Percentiles rank a stretch among this genome's conserved stretches.
These are phyloP conservation scores for Tephrocybe rancida DNA, from an alignment of 768 basidiomycete genomes.

Conservation along the genomic window DNA sequence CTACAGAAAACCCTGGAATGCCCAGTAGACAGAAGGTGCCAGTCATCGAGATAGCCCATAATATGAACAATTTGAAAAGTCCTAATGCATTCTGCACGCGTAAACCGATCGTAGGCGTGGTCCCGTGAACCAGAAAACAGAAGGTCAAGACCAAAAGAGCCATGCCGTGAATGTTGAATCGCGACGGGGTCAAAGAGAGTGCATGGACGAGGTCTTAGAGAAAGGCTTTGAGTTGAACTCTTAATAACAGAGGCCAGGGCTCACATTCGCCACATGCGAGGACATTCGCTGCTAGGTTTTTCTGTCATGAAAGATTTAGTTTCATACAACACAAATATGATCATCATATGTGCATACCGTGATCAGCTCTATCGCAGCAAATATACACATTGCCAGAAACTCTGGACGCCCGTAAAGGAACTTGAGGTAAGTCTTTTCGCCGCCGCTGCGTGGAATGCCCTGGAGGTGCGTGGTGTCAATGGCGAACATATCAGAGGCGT, in stretches of 20 bases:
- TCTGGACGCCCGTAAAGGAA: conserved; percentile 60
- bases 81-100: conserved; percentile 66
- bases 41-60: too few species aligned
- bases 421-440: too few species aligned
- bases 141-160: too few species aligned
- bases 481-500: too few species aligned
- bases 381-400: conserved; percentile 61
- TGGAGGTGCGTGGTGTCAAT: background rate
- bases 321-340: background rate
- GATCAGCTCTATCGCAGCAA: conserved; percentile 56
- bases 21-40: conserved; percentile 54
- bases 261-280: conserved; percentile 72
- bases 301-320: too few species aligned
- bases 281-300: conserved; percentile 56
- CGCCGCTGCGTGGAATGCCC: too few species aligned
- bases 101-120: conserved; percentile 51
- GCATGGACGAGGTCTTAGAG: too few species aligned
- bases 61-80: too few species aligned
- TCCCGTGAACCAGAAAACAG: too few species aligned
- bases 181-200: conserved; percentile 46
- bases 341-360: conserved; percentile 47
- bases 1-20: conserved; percentile 48
- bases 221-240: background rate
- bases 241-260: conserved; percentile 20
- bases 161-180: conserved; percentile 45